These are phyloP conservation scores for Cryoendolithus antarcticus DNA, from an alignment of 2,329 filamentous ascomycete species.

Conservation along the genomic window DNA sequence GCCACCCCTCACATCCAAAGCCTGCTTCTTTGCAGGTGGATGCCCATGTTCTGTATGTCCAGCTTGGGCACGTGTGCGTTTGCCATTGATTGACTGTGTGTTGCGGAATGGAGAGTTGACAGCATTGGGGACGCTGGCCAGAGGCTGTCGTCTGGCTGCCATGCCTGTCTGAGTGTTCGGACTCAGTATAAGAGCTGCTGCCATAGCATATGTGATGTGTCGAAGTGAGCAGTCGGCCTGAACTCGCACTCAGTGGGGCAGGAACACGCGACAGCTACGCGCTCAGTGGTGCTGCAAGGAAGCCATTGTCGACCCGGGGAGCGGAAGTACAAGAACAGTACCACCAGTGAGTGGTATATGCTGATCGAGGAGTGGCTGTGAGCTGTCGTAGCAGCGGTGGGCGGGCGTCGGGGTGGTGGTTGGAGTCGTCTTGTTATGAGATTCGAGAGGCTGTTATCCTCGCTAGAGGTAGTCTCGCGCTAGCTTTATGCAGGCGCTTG, in stretches of 20 bases:
- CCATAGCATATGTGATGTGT: constrained; percentile 2
- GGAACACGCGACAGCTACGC: constrained; percentile 8
- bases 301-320: too few species aligned
- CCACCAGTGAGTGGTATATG: too few species aligned
- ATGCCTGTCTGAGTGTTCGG: constrained; percentile 37
- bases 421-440: too few species aligned
- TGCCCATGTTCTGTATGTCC: constrained; percentile 59
- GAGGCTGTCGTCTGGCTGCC: constrained; percentile 69
- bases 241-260: constrained; percentile 3
- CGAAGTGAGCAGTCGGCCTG: constrained; percentile 3
- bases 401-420: too few species aligned
- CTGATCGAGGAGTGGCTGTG: too few species aligned
- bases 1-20: constrained; percentile 56
- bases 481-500: too few species aligned
- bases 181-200: constrained; percentile 3
- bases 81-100: constrained; percentile 45
- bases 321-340: too few species aligned
- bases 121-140: constrained; percentile 83
- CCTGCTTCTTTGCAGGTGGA: constrained; percentile 76
- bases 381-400: too few species aligned
- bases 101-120: constrained; percentile 76
- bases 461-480: too few species aligned
- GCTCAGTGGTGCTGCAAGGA: constrained; percentile 1
- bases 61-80: constrained; percentile 67
- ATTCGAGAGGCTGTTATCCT: too few species aligned